Conservation (phyloP, 805 yeast species). For the Komagataella ulmi region DNA sequence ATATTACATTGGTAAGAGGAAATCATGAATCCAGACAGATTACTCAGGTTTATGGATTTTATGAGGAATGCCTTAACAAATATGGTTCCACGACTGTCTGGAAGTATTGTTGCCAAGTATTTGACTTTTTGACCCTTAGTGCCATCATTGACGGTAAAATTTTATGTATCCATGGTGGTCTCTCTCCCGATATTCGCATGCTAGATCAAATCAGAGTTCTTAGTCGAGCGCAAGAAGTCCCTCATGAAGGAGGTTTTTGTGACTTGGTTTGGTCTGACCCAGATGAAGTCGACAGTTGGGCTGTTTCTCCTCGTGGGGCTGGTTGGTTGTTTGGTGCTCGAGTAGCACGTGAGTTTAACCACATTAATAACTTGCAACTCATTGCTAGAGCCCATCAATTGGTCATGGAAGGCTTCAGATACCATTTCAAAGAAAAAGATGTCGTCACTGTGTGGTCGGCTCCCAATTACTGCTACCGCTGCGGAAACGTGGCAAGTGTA, state of each 20-base stretch:
- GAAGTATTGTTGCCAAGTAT: constrained; percentile 94
- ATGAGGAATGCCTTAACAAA: constrained; percentile 88
- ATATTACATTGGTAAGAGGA: constrained; percentile 87
- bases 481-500: constrained; percentile 97
- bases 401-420: constrained; percentile 97
- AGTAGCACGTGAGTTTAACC: constrained; percentile 92
- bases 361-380: constrained; percentile 75
- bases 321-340: constrained; percentile 95
- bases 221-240: constrained; percentile 94
- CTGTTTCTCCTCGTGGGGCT: constrained; percentile 95
- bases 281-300: constrained; percentile 96
- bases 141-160: constrained; percentile 94
- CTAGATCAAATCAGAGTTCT: constrained; percentile 90
- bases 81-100: constrained; percentile 92
- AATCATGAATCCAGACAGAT: constrained; percentile 95
- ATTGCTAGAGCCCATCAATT: constrained; percentile 96
- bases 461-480: constrained; percentile 92
- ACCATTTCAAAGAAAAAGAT: constrained; percentile 90
- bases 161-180: constrained; percentile 93
- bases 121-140: constrained; percentile 85
- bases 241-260: constrained; percentile 98
- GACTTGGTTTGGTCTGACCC: constrained; percentile 98
- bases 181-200: constrained; percentile 95
- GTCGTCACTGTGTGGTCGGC: constrained; percentile 98
- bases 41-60: constrained; percentile 97